phyloP scores from a whole-genome alignment of 1,139 yeast species.

The Schwanniomyces etchellsii region DNA sequence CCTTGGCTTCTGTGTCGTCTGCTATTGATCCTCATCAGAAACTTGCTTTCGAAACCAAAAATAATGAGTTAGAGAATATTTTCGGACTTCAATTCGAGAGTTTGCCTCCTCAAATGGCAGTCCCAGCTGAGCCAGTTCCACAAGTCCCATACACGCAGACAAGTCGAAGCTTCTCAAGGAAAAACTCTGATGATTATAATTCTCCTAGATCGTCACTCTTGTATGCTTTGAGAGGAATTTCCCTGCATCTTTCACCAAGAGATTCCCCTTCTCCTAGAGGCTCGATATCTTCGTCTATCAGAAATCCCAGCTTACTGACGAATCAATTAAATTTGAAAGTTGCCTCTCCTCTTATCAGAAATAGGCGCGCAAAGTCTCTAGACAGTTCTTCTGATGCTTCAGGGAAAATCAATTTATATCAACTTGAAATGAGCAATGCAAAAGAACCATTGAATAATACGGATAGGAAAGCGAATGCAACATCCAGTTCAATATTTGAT shows the following conservation, averaged over 20 bases:
- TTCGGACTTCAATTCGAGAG: constrained; percentile 31
- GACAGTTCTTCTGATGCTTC: not conserved
- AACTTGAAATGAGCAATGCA: not conserved
- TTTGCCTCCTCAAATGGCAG: constrained; percentile 50
- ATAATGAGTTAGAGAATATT: not conserved
- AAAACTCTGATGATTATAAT: constrained; percentile 30
- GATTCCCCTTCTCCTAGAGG: constrained; percentile 46
- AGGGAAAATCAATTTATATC: not conserved
- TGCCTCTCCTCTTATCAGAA: not conserved
- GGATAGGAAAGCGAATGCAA: not conserved
- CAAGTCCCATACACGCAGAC: constrained; percentile 31
- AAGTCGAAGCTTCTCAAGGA: constrained; percentile 33
- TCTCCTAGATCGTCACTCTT: constrained; percentile 42
- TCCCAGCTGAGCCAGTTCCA: constrained; percentile 51
- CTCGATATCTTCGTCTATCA: constrained; percentile 28
- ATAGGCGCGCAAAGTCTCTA: not conserved
- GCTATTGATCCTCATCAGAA: constrained; percentile 19
- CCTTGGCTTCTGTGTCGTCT: constrained; percentile 11
- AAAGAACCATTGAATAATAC: not conserved
- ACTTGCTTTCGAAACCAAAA: constrained; percentile 1
- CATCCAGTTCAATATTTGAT: not conserved
- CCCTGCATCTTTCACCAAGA: constrained; percentile 30
- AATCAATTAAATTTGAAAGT: not conserved
- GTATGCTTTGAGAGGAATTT: constrained; percentile 37
- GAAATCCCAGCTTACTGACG: not conserved